These are phyloP conservation scores for Trypanosoma brucei DNA, from an alignment of 208 protist species.

Conservation along the genomic window DNA sequence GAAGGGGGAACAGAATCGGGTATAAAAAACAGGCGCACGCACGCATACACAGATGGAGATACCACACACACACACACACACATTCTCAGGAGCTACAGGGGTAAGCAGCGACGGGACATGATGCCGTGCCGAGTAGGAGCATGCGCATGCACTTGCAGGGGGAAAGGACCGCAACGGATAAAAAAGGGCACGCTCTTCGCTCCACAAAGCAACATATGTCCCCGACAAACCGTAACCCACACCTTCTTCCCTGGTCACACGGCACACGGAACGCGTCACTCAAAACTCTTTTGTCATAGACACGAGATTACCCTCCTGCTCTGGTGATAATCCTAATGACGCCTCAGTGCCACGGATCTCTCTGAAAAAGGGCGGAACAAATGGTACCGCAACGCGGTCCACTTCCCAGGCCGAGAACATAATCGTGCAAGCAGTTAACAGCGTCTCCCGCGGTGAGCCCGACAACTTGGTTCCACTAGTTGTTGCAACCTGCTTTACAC, in stretches of 20 bases:
- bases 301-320: constrained; percentile 52
- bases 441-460: constrained; percentile 47
- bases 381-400: constrained; percentile 40
- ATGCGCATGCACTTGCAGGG: too few species aligned
- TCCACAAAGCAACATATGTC: too few species aligned
- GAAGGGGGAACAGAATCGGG: too few species aligned
- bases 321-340: constrained; percentile 45
- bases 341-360: constrained; percentile 45
- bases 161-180: too few species aligned
- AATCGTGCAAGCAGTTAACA: constrained; percentile 73
- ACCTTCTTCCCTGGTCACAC: not conserved
- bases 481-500: constrained; percentile 37
- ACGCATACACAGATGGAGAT: too few species aligned
- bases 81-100: too few species aligned
- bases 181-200: too few species aligned
- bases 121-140: too few species aligned
- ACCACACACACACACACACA: too few species aligned
- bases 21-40: too few species aligned
- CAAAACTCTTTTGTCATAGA: constrained; percentile 64
- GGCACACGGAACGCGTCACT: not conserved
- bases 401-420: constrained; percentile 77
- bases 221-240: not conserved
- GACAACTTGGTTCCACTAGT: constrained; percentile 29
- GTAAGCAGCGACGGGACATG: too few species aligned
- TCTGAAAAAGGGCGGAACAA: constrained; percentile 69